Evolutionary conservation across 1,284 basidiomycete species (phyloP).

Genomic region (Leccinum fallax): DNA sequence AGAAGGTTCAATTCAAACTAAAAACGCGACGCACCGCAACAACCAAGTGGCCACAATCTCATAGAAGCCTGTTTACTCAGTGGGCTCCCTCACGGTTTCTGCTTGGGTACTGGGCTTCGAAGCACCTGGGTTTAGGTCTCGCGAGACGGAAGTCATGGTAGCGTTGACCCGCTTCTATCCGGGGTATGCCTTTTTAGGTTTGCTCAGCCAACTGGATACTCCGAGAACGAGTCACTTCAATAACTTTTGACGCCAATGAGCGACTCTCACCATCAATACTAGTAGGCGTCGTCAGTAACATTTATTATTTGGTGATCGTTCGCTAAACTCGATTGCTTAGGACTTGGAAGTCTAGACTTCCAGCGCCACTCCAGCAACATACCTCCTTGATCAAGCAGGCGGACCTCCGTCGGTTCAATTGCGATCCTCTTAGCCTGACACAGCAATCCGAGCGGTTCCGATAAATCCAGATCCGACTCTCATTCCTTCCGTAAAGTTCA

Average conservation of each 20-base stretch:
- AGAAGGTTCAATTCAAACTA: neutral
- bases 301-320: neutral
- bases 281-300: neutral
- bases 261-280: neutral
- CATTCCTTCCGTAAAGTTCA: neutral
- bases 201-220: slow-evolving; percentile 13
- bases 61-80: neutral
- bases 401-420: slow-evolving; percentile 1
- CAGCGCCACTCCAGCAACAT: neutral
- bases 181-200: slow-evolving; percentile 17
- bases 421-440: slow-evolving; percentile 17
- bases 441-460: slow-evolving; percentile 24
- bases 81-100: neutral
- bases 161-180: neutral
- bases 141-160: neutral
- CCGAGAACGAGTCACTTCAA: slow-evolving; percentile 3
- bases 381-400: neutral
- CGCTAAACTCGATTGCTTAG: neutral
- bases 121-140: neutral
- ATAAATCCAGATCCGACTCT: slow-evolving; percentile 12
- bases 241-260: neutral
- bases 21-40: neutral
- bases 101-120: neutral
- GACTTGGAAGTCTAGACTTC: neutral
- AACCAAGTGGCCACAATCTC: neutral